Evolutionary conservation across 352 stramenopile species (phyloP).

Genomic region (Phytopythium sindhum): DNA sequence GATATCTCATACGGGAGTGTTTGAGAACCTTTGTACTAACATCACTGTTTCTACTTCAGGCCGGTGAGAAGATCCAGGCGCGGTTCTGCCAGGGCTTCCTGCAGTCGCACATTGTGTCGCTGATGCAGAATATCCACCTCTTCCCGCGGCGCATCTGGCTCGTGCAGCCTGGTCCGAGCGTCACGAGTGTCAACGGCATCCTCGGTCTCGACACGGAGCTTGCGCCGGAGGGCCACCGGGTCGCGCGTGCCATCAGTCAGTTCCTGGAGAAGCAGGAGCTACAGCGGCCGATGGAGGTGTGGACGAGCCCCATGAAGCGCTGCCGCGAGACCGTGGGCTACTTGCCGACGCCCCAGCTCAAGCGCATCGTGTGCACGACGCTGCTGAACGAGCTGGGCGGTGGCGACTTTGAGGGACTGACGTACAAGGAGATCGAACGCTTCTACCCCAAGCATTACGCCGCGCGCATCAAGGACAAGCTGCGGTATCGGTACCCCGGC

Average conservation of each 20-base stretch:
- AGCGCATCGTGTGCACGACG: conserved; percentile 83
- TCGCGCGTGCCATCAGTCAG: conserved; percentile 75
- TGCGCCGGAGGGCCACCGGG: conserved; percentile 68
- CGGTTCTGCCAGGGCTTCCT: conserved; percentile 85
- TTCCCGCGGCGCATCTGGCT: conserved; percentile 89
- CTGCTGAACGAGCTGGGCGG: conserved; percentile 91
- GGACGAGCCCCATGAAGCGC: conserved; percentile 82
- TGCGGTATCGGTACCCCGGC: conserved; percentile 88
- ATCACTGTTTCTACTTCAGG: conserved; percentile 15
- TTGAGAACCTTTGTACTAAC: background rate
- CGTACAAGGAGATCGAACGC: conserved; percentile 75
- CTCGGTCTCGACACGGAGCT: conserved; percentile 83
- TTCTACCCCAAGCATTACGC: conserved; percentile 88
- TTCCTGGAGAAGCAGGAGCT: conserved; percentile 85
- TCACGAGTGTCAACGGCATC: conserved; percentile 72
- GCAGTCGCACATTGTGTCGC: conserved; percentile 84
- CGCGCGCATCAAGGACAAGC: conserved; percentile 86
- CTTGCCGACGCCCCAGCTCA: conserved; percentile 56
- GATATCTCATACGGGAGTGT: too few relatives aligned
- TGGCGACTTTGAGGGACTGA: conserved; percentile 89
- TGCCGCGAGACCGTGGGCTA: conserved; percentile 71
- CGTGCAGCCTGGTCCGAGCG: conserved; percentile 81
- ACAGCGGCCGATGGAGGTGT: conserved; percentile 68
- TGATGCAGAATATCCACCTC: conserved; percentile 92
- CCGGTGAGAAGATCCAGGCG: conserved; percentile 89